Base-by-base conservation (phyloP, 805 yeast genomes). In the Isabelozyma heimii region DNA sequence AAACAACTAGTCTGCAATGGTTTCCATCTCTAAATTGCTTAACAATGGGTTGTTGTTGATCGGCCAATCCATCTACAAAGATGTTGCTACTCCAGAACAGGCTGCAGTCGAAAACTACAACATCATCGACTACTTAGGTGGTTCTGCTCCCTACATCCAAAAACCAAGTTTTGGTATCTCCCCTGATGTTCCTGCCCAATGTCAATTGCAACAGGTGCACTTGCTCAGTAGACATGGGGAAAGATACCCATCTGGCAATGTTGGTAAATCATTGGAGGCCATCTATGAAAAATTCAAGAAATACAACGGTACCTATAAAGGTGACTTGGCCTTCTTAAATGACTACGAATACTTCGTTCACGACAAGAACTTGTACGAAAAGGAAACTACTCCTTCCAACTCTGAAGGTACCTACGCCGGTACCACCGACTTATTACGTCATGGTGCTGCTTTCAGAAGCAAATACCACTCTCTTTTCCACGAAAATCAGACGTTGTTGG, bases 221-320 rank as follows among this genome's bases (percentile, higher is more conserved):
- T 66, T 87, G 17, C 67, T 86, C 45, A 82, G 84, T 55, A 78
- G 96, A 59, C 95, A 89, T 60, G 95, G 92, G 16, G 94, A 88
- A 63, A 72, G 96, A 54, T 87, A 74, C 59, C 73, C 77, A 7
- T 62, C 73, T n/a, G 57, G 54, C 30, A 50, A 61, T 26, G 56
- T 51, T 27, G 76, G 76, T 8, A 57, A 54, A 40, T 20, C 40
- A 8, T 60, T 61, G 38, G 69, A 70, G 50, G 58, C 58, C 8
- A 50, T 70, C 26, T 51, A 56, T 53, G 39, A 51, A 10, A 65
- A 66, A 49, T 57, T 73, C 44, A 54, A 61, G 42, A 37, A 45
- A 28, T 63, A 66, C 57, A 58, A 57, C 33, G 48, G 51, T 16
- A 55, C 68, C 0, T 69, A 70, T 54, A 64, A 63, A 30, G 86